Conservation (phyloP, 768 basidiomycete species). For the Cyclocybe cylindracea region DNA sequence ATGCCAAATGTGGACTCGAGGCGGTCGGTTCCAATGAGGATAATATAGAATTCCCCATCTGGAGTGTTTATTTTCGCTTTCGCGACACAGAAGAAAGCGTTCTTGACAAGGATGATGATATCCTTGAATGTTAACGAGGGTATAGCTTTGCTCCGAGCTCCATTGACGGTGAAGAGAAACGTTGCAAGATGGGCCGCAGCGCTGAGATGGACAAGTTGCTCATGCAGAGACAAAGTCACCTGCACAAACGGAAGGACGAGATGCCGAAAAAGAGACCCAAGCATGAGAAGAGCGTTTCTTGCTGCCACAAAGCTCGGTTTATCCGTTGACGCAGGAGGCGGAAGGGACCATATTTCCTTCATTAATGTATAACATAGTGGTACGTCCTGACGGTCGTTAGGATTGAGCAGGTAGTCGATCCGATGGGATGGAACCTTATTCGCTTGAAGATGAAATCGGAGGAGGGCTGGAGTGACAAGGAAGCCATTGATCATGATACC, state of each 20-base stretch:
- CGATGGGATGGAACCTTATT: constrained; percentile 2
- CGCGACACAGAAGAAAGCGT: constrained; percentile 36
- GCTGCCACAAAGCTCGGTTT: constrained; percentile 17
- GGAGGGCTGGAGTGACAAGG: constrained; percentile 20
- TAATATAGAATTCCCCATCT: constrained; percentile 27
- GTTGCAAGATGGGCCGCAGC: constrained; percentile 29
- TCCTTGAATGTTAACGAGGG: constrained; percentile 28
- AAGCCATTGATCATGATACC: constrained; percentile 24
- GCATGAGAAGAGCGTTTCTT: constrained; percentile 18
- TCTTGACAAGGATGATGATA: constrained; percentile 39
- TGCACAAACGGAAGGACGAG: constrained; percentile 29
- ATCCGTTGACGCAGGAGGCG: background rate
- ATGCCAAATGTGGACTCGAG: constrained; percentile 32
- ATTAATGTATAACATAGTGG: constrained; percentile 24
- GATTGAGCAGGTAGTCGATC: constrained; percentile 22
- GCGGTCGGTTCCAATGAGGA: constrained; percentile 34
- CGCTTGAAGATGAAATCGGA: constrained; percentile 21
- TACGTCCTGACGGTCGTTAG: constrained; percentile 35
- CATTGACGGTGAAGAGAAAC: constrained; percentile 13
- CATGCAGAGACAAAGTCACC: constrained; percentile 24
- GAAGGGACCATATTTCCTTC: constrained; percentile 24
- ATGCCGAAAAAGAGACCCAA: constrained; percentile 23
- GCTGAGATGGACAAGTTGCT: constrained; percentile 35
- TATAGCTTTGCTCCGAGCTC: constrained; percentile 17
- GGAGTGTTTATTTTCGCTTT: constrained; percentile 33